Evolutionary conservation across 495 filamentous ascomycete species (phyloP).

Genomic region (Neurospora intermedia): DNA sequence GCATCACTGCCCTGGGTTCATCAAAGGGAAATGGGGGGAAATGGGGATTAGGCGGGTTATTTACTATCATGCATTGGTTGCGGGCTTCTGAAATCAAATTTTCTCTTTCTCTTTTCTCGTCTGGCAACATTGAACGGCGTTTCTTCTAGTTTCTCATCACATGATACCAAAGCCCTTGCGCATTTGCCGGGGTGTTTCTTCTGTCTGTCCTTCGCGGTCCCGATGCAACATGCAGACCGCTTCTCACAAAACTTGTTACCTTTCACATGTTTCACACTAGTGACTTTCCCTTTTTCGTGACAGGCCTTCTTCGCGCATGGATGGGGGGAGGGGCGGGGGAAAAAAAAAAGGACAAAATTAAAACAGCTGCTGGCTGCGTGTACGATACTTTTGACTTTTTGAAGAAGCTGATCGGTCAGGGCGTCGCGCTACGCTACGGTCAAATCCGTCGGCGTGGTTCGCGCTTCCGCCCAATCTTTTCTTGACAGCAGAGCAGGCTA

Average conservation of each 20-base stretch:
- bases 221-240: not conserved
- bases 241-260: not conserved
- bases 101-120: constrained; percentile 13
- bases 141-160: constrained; percentile 5
- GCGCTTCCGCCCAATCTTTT: not conserved
- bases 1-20: constrained; percentile 21
- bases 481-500: not conserved
- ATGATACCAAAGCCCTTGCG: constrained; percentile 19
- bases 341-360: not conserved
- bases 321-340: not conserved
- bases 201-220: not conserved
- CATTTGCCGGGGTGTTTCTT: not conserved
- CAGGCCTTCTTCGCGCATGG: not conserved
- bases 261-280: not conserved
- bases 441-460: not conserved
- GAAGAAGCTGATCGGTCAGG: not conserved
- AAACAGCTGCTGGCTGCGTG: not conserved
- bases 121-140: constrained; percentile 6
- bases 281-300: not conserved
- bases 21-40: not conserved
- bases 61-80: constrained; percentile 8
- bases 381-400: not conserved
- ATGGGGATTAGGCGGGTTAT: constrained; percentile 4
- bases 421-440: not conserved
- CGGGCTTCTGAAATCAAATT: not conserved